A percentile compares a stretch with the other conserved stretches of the same genome.
Conservation (phyloP, 2,329 filamentous ascomycete species). For the Sporothrix brunneoviolacea region DNA sequence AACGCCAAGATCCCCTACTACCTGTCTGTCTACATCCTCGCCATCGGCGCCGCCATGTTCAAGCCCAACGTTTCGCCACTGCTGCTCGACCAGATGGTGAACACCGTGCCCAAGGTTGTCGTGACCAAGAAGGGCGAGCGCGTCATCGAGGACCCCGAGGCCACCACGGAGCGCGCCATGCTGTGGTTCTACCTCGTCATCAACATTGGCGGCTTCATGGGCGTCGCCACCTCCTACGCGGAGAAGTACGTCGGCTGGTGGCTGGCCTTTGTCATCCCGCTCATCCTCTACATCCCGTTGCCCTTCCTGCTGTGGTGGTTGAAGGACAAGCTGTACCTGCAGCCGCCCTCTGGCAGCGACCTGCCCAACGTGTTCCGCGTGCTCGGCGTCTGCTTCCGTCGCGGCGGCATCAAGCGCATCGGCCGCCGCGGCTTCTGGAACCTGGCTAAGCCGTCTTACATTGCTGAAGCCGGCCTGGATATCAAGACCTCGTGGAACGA, state of each 20-base stretch:
- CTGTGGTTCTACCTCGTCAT: constrained; percentile 60
- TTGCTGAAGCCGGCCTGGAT: constrained; percentile 33
- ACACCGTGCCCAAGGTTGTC: constrained; percentile 50
- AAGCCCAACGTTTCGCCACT: constrained; percentile 72
- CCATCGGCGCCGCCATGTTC: constrained; percentile 69
- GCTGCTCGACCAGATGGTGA: constrained; percentile 63
- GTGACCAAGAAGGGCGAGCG: constrained; percentile 50
- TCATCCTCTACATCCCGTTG: constrained; percentile 35
- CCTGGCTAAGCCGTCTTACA: constrained; percentile 58
- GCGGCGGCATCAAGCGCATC: constrained; percentile 32
- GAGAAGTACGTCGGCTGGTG: constrained; percentile 65
- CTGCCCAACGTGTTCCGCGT: constrained; percentile 37
- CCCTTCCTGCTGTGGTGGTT: constrained; percentile 37
- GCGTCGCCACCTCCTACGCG: constrained; percentile 62
- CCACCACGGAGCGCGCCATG: constrained; percentile 63
- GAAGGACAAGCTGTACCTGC: constrained; percentile 34
- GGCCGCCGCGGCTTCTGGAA: constrained; percentile 55
- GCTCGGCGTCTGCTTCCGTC: constrained; percentile 33
- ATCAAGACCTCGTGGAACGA: constrained; percentile 48
- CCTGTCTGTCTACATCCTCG: constrained; percentile 49
- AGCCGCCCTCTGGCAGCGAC: constrained; percentile 40
- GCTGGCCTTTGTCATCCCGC: constrained; percentile 60
- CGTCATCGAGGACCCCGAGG: constrained; percentile 63
- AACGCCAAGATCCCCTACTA: constrained; percentile 49
- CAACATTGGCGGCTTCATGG: constrained; percentile 60